A percentile compares a stretch with the other conserved stretches of the same genome.
phyloP scores from a whole-genome alignment of 331 rosid genomes.

The Rosa hybrid region DNA sequence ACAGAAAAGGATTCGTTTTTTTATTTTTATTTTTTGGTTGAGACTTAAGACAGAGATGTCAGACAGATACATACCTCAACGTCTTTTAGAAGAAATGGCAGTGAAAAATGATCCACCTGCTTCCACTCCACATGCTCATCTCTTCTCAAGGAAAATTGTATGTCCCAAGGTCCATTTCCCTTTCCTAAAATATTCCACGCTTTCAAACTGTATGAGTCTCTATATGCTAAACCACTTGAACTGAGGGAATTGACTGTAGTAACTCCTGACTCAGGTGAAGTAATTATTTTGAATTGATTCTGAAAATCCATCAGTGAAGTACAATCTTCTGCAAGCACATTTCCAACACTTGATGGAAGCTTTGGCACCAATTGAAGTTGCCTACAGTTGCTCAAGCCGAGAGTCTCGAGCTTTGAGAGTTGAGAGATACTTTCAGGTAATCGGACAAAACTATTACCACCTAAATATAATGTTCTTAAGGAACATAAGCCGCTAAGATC shows the following conservation, averaged over 20 bases:
- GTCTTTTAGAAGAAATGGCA: conserved; percentile 1
- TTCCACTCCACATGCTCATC: not conserved
- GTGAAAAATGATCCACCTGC: not conserved
- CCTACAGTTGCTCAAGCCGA: not conserved
- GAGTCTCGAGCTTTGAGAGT: not conserved
- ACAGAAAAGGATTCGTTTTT: not conserved
- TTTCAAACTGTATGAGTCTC: not conserved
- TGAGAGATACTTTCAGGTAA: conserved; percentile 16
- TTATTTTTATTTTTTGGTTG: too few relatives aligned
- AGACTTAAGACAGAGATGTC: not conserved
- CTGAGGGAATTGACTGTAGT: not conserved
- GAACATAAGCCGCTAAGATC: not conserved
- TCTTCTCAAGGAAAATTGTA: not conserved
- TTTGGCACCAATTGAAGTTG: conserved; percentile 10
- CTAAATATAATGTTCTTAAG: not conserved
- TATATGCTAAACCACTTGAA: not conserved
- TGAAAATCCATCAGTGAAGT: not conserved
- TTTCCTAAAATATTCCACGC: not conserved
- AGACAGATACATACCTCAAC: not conserved
- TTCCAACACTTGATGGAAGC: not conserved
- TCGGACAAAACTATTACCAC: not conserved
- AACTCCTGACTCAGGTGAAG: not conserved
- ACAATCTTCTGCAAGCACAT: conserved; percentile 13
- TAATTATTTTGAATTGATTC: not conserved
- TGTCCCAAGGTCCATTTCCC: not conserved